A percentile compares a stretch with the other conserved stretches of the same genome.
phyloP scores from a whole-genome alignment of 1,284 basidiomycete species.

The Hymenochaete sp. region DNA sequence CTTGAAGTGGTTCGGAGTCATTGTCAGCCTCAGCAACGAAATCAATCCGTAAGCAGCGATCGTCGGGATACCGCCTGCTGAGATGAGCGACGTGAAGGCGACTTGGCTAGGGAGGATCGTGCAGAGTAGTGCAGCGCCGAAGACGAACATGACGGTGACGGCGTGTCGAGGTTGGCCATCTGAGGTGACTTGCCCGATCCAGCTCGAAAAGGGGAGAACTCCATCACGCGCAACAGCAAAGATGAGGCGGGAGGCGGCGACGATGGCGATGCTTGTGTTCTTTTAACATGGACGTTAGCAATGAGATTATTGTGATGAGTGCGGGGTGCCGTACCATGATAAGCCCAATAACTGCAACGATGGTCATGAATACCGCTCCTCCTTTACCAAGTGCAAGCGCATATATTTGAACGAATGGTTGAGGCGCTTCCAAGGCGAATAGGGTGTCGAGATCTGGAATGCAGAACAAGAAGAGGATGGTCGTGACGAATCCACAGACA shows the following conservation, averaged over 20 bases:
- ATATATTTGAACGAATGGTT: conserved; percentile 83
- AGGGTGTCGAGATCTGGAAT: conserved; percentile 67
- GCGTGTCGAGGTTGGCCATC: conserved; percentile 72
- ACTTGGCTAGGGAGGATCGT: conserved; percentile 80
- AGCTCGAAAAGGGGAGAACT: conserved; percentile 69
- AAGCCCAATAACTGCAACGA: conserved; percentile 68
- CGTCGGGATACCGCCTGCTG: conserved; percentile 72
- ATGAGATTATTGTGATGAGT: neutral
- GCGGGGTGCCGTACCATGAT: conserved; percentile 48
- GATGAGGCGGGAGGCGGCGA: conserved; percentile 76
- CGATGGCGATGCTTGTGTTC: conserved; percentile 78
- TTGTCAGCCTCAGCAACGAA: conserved; percentile 56
- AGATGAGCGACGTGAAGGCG: conserved; percentile 79
- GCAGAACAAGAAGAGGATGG: conserved; percentile 80
- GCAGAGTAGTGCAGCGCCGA: conserved; percentile 64
- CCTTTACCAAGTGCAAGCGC: conserved; percentile 70
- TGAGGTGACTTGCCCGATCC: conserved; percentile 67
- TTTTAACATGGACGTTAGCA: conserved; percentile 24
- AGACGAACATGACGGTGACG: conserved; percentile 72
- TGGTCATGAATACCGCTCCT: conserved; percentile 75
- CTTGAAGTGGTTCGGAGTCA: conserved; percentile 70
- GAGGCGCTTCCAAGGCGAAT: conserved; percentile 68
- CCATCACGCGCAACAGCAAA: conserved; percentile 86
- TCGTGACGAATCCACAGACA: conserved; percentile 62
- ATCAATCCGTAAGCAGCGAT: conserved; percentile 80